Percentiles rank a stretch among this genome's conserved stretches.
These are phyloP conservation scores for Clavispora phyllophila DNA, from an alignment of 805 yeast species.

Conservation along the genomic window DNA sequence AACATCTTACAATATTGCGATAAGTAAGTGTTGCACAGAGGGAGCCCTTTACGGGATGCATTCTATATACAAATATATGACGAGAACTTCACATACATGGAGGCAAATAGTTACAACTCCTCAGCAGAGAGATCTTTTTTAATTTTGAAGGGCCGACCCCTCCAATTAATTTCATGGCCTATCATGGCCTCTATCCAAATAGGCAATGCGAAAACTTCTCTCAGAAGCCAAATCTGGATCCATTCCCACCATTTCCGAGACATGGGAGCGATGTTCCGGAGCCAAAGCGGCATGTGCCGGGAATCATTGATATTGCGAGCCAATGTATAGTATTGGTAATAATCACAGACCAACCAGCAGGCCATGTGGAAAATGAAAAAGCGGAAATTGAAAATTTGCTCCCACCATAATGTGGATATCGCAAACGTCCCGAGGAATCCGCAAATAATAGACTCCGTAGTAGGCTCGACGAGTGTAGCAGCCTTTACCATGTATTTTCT, in stretches of 20 bases:
- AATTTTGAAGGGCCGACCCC: constrained; percentile 72
- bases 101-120: constrained; percentile 45
- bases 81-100: no score
- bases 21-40: no score
- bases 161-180: constrained; percentile 74
- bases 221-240: constrained; percentile 49
- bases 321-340: constrained; percentile 48
- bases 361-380: constrained; percentile 50
- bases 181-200: constrained; percentile 77
- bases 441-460: constrained; percentile 70
- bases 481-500: constrained; percentile 81
- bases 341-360: constrained; percentile 65
- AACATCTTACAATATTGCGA: no score
- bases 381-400: constrained; percentile 23
- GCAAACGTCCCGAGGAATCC: constrained; percentile 66
- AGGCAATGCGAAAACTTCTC: constrained; percentile 77
- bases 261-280: constrained; percentile 14
- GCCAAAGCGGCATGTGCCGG: constrained; percentile 8
- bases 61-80: no score
- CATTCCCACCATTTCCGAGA: constrained; percentile 19
- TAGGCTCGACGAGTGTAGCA: constrained; percentile 82
- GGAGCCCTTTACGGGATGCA: no score
- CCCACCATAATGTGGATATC: constrained; percentile 38
- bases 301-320: constrained; percentile 19
- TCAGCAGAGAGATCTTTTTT: constrained; percentile 74